These are phyloP conservation scores for Ogataea hybrid DNA, from an alignment of 1,139 yeast species.

Conservation along the genomic window DNA sequence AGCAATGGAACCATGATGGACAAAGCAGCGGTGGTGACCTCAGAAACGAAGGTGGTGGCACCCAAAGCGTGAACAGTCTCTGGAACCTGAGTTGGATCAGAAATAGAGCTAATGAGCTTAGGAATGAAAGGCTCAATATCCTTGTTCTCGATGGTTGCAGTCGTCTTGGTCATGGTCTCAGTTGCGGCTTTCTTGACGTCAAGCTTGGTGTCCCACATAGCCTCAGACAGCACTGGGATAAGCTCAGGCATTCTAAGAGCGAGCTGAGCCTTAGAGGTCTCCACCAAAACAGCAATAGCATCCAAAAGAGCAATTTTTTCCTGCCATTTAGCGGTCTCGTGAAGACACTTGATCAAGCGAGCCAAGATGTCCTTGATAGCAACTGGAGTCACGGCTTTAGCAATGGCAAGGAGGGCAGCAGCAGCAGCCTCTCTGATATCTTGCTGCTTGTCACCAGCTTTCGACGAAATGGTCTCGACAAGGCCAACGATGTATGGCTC, in stretches of 20 bases:
- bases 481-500: slow-evolving; percentile 91
- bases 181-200: slow-evolving; percentile 98
- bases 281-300: slow-evolving; percentile 84
- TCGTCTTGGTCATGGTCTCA: slow-evolving; percentile 91
- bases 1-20: slow-evolving; percentile 99
- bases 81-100: slow-evolving; percentile 95
- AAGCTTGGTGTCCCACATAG: slow-evolving; percentile 99
- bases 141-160: slow-evolving; percentile 98
- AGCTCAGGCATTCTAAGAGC: slow-evolving; percentile 99
- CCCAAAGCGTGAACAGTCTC: slow-evolving; percentile 98
- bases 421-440: slow-evolving; percentile 69
- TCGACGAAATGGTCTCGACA: slow-evolving; percentile 65
- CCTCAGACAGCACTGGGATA: slow-evolving; percentile 96
- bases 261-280: slow-evolving; percentile 91
- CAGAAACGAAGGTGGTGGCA: slow-evolving; percentile 99
- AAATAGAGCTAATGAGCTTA: slow-evolving; percentile 93
- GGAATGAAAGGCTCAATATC: slow-evolving; percentile 99
- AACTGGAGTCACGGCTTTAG: slow-evolving; percentile 84
- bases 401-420: slow-evolving; percentile 72
- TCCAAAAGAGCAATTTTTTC: slow-evolving; percentile 92
- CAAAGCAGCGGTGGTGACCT: slow-evolving; percentile 98
- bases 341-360: slow-evolving; percentile 65
- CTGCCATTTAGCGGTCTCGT: slow-evolving; percentile 90
- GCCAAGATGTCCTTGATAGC: slow-evolving; percentile 92
- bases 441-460: slow-evolving; percentile 88